These are phyloP conservation scores for Turnera subulata DNA, from an alignment of 345 rosid species.

Conservation along the genomic window DNA sequence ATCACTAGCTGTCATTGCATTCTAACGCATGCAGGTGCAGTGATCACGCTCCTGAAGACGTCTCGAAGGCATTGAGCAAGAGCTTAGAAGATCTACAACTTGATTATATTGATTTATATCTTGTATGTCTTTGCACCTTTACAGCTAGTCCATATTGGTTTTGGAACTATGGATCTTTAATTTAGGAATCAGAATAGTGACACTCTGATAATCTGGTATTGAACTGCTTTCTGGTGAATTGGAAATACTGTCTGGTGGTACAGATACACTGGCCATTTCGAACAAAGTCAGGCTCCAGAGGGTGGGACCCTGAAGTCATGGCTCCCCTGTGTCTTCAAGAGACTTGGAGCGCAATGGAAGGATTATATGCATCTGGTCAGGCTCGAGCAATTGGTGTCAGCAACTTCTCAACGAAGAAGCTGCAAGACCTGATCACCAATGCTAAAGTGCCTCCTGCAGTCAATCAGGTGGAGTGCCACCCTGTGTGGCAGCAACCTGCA, in stretches of 20 bases:
- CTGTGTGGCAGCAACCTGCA: constrained; percentile 57
- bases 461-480: constrained; percentile 61
- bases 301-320: constrained; percentile 43
- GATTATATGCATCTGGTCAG: constrained; percentile 40
- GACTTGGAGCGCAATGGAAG: constrained; percentile 63
- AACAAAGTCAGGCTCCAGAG: constrained; percentile 37
- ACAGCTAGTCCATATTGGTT: background rate
- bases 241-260: constrained; percentile 3
- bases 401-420: constrained; percentile 60
- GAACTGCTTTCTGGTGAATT: too few relatives aligned
- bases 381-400: constrained; percentile 56
- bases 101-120: constrained; percentile 48
- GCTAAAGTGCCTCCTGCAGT: constrained; percentile 54
- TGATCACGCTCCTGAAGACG: constrained; percentile 51
- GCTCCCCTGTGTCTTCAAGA: constrained; percentile 42
- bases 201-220: too few relatives aligned
- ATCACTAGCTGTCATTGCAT: background rate
- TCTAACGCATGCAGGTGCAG: constrained; percentile 40
- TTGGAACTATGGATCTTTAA: too few relatives aligned
- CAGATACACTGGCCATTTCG: constrained; percentile 65
- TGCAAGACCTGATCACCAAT: constrained; percentile 31
- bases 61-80: constrained; percentile 37
- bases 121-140: constrained; percentile 24
- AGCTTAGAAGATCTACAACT: constrained; percentile 48
- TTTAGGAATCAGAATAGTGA: too few relatives aligned